phyloP scores from a whole-genome alignment of 2,329 filamentous ascomycete genomes.

The Aspergillus udagawae region DNA sequence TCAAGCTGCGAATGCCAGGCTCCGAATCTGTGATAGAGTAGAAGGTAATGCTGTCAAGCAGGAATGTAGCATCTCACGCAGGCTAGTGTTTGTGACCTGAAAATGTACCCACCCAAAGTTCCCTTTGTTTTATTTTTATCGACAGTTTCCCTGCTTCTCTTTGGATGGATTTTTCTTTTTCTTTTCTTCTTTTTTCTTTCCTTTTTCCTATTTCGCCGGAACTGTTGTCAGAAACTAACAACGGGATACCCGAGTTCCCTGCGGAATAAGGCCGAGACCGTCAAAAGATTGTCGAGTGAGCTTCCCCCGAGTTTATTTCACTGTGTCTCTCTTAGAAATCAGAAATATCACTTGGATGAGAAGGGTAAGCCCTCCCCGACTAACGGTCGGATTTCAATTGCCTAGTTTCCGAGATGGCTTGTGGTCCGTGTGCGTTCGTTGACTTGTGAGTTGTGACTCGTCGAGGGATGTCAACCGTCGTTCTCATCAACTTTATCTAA shows the following conservation, averaged over 20 bases:
- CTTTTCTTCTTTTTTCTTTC: not conserved
- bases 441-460: not conserved
- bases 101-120: not conserved
- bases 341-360: not conserved
- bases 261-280: not conserved
- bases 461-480: not conserved
- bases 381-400: conserved; percentile 10
- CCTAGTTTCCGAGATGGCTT: conserved; percentile 8
- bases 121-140: not conserved
- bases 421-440: conserved; percentile 6
- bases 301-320: conserved; percentile 10
- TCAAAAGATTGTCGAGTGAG: conserved; percentile 1
- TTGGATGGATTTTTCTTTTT: not conserved
- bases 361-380: conserved; percentile 3
- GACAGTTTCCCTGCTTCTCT: conserved; percentile 1
- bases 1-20: not conserved
- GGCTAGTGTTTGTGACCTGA: not conserved
- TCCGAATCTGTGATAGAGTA: not conserved
- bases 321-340: not conserved
- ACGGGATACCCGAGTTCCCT: not conserved
- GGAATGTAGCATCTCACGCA: not conserved
- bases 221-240: not conserved
- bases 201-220: not conserved
- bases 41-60: not conserved
- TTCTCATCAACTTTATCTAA: not conserved